Evolutionary conservation across 2,329 filamentous ascomycete species (phyloP).

Genomic region (Juglanconis oblonga): DNA sequence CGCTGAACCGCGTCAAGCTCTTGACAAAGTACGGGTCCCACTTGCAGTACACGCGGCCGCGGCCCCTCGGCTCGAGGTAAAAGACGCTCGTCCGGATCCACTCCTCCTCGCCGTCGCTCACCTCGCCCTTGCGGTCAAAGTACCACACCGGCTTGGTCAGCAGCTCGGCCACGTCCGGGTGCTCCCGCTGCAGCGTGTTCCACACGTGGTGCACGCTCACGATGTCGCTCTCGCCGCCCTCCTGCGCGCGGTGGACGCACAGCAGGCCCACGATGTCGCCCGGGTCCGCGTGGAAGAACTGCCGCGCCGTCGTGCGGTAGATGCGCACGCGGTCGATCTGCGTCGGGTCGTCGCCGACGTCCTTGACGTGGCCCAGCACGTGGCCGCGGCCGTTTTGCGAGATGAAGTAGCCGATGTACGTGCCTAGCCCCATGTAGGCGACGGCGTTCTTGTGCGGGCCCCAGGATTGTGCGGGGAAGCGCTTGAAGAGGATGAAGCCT

Average conservation of each 20-base stretch:
- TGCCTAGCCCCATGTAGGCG: constrained; percentile 87
- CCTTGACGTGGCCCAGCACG: constrained; percentile 86
- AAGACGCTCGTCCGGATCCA: constrained; percentile 72
- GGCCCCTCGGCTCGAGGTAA: constrained; percentile 68
- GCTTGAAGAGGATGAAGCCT: constrained; percentile 87
- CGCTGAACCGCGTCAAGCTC: constrained; percentile 71
- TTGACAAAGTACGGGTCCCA: constrained; percentile 89
- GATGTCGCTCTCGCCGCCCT: constrained; percentile 82
- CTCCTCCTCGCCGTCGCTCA: constrained; percentile 68
- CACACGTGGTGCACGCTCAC: constrained; percentile 77
- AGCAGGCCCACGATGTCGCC: constrained; percentile 79
- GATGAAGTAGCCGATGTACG: constrained; percentile 83
- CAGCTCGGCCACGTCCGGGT: constrained; percentile 74
- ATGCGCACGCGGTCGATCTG: constrained; percentile 87
- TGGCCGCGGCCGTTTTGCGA: constrained; percentile 83
- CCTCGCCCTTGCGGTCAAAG: constrained; percentile 88
- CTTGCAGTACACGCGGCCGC: constrained; percentile 73
- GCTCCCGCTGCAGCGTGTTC: constrained; percentile 72
- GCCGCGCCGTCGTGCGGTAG: constrained; percentile 80
- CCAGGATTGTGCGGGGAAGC: constrained; percentile 75
- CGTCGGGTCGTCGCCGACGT: constrained; percentile 75
- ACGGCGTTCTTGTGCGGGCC: constrained; percentile 75
- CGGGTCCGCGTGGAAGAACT: constrained; percentile 86
- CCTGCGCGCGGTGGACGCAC: constrained; percentile 73
- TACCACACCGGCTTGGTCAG: constrained; percentile 82